phyloP scores from a whole-genome alignment of 192 early-diverging fungal genomes.

The Mortierella hygrophila region DNA sequence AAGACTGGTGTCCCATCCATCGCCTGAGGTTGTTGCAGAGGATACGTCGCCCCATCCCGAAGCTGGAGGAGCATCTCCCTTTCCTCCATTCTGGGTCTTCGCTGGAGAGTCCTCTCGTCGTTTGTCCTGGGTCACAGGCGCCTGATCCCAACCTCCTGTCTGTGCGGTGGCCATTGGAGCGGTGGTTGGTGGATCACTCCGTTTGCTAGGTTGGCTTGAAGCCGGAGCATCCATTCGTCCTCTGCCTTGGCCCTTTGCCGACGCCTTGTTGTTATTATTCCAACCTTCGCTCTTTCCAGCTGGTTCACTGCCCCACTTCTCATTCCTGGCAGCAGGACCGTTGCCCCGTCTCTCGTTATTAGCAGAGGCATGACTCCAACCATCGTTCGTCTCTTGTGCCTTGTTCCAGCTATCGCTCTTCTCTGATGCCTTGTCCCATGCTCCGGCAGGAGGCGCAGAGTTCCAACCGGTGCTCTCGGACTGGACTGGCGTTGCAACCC shows the following conservation, averaged over 20 bases:
- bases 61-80: not conserved
- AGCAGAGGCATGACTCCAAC: not conserved
- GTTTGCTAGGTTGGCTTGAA: not conserved
- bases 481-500: not conserved
- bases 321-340: not conserved
- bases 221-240: not conserved
- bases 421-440: not conserved
- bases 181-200: not conserved
- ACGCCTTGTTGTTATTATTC: slow-evolving; percentile 4
- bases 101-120: not conserved
- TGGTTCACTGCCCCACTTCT: not conserved
- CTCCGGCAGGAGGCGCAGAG: not conserved
- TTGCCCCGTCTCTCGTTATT: not conserved
- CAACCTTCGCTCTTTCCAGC: not conserved
- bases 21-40: no score
- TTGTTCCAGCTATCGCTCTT: not conserved
- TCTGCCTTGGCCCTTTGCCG: not conserved
- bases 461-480: not conserved
- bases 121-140: not conserved
- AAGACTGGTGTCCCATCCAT: not conserved
- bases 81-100: not conserved
- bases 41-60: slow-evolving; percentile 6
- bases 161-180: not conserved
- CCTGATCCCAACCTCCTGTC: not conserved
- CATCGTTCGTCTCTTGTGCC: not conserved